Evolutionary conservation across 306 rosid genomes (phyloP), one percentile per base, ranked within the genome.

Genomic region (Trichosanthes truncata): DNA sequence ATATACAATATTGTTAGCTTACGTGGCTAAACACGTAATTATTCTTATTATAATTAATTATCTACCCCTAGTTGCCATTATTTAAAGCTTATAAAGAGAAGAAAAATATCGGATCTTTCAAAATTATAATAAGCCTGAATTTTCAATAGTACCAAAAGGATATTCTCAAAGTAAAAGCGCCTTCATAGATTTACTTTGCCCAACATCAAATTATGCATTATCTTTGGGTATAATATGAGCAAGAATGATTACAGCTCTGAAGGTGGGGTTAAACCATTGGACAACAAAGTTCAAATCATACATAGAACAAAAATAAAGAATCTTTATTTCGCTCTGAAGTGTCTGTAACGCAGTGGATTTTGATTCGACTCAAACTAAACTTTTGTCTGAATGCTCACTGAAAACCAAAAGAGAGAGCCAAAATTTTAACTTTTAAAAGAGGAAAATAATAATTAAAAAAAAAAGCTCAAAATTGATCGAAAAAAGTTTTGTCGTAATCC

Each of bases 401-500:
- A 4, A 57, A n/a, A 57, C 10, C 9, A 21, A 57, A 25, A 60
- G 35, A 60, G 36, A 9, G 25, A 25, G 2, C 11, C 23, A 9
- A 25, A 23, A 23, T 51, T 7, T 1, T 53, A 4, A 3, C n/a
- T 56, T 56, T 56, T 23, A 21, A 21, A 61, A 61, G 26, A 69
- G 9, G 51, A 8, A n/a, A n/a, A 7, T n/a, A n/a, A n/a, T n/a
- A n/a, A n/a, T n/a, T n/a, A 21, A 38, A 15, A 7, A 52, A 29
- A 29, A 35, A 18, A 21, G 14, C 0, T 40, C 4, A 8, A 4
- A 66, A 68, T 68, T 40, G 53, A 68, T 41, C 33, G 20, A 41
- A n/a, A 41, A 41, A 26, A 68, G 75, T 45, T 76, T n/a, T 76
- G 79, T 76, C 66, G 33, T 20, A 55, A 76, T 76, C 62, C 62